Conservation (phyloP, 805 yeast species). For the Candida yuanshanica region DNA sequence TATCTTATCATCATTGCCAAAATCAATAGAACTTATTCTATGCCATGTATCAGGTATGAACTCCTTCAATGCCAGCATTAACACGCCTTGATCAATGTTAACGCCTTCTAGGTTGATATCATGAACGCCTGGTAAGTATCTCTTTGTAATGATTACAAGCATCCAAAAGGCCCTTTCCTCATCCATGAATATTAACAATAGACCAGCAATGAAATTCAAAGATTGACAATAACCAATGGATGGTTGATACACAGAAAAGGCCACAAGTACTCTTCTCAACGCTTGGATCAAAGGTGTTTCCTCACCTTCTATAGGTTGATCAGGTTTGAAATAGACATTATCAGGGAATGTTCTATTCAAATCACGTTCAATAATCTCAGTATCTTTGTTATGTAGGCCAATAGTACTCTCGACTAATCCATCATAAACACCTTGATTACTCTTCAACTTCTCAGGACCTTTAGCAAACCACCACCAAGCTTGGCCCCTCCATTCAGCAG, state of each 20-base stretch:
- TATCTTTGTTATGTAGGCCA: constrained; percentile 57
- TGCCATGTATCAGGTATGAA: constrained; percentile 80
- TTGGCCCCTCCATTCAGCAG: constrained; percentile 95
- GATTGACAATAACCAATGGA: constrained; percentile 95
- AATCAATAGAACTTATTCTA: constrained; percentile 31
- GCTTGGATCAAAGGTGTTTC: constrained; percentile 68
- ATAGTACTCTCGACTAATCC: constrained; percentile 54
- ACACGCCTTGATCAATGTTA: constrained; percentile 89
- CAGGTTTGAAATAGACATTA: constrained; percentile 67
- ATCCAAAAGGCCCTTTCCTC: constrained; percentile 95
- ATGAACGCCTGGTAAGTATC: constrained; percentile 86
- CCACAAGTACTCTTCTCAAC: constrained; percentile 71
- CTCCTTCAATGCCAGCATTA: constrained; percentile 81
- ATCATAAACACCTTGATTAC: constrained; percentile 71
- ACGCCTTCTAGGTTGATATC: constrained; percentile 90
- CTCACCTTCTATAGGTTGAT: constrained; percentile 13
- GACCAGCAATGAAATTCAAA: constrained; percentile 85
- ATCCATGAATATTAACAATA: constrained; percentile 74
- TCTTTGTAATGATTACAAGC: constrained; percentile 83
- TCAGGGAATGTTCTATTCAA: constrained; percentile 94
- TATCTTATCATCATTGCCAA: constrained; percentile 22
- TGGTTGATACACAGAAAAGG: constrained; percentile 83
- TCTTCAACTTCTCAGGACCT: constrained; percentile 68
- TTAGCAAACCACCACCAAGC: constrained; percentile 96
- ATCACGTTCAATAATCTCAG: constrained; percentile 92